Evolutionary conservation across 441 rosid species (phyloP), one percentile per base, ranked within the genome.

Genomic region (Rhodomyrtus psidioides): DNA sequence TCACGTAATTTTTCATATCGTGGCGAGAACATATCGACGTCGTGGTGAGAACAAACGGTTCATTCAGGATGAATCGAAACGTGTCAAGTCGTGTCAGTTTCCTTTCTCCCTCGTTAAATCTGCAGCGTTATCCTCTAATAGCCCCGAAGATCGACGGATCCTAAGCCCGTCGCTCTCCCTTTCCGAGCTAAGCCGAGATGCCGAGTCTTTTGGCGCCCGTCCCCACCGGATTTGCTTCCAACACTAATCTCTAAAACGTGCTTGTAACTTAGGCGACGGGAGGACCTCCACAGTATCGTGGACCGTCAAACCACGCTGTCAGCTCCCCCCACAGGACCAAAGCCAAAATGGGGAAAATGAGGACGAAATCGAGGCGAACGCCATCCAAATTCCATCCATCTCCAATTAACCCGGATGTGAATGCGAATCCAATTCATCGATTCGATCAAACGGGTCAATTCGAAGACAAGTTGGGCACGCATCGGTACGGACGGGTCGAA

Each of bases 91-190:
- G 9, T 70, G 49, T 70, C 7, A 10, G 49, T 70, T 70, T 70
- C 3, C 2, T 19, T 39, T 12, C 4, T 4, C 1, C n/a, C 0
- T 30, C 0, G 0, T 70, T 70, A 26, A 21, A 70, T 70, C 2
- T 5, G 0, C 15, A 21, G 1, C 24, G n/a, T 21, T 65, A 6
- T 39, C 9, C n/a, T 70, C 49, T 42, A 34, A 34, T 10, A 12
- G 2, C 3, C 1, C 14, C 3, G n/a, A 12, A 4, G 12, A 34
- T 21, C 2, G 16, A 6, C 2, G 3, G 1, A 21, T 6, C 9
- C 16, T 6, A 21, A 39, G 8, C 49, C 19, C 2, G 14, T 70
- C 49, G 44, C 79, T 70, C n/a, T 34, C 49, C 26, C 21, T 3
- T 70, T 39, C 2, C 1, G 9, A 70, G 6, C 3, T 39, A 39